phyloP scores from a whole-genome alignment of 106 monocot species.

The Dendrobium chrysotoxum region DNA sequence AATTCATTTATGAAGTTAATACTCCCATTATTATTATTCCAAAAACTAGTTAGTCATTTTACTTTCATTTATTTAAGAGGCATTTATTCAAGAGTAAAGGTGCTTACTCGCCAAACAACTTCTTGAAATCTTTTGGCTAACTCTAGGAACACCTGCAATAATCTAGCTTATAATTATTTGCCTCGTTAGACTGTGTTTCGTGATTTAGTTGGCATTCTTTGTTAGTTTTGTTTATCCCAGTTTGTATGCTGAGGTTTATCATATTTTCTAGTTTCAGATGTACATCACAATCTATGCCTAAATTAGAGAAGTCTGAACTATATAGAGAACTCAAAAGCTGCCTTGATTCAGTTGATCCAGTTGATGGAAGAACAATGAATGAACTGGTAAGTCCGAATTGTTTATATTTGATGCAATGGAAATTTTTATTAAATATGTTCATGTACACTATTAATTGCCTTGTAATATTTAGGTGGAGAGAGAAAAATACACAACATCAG shows the following conservation, averaged over 20 bases:
- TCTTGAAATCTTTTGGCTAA: neutral
- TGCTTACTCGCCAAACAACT: neutral
- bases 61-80: neutral
- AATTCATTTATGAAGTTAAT: neutral
- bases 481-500: slow-evolving; percentile 44
- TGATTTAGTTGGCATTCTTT: neutral
- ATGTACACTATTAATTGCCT: slow-evolving; percentile 9
- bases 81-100: neutral
- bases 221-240: neutral
- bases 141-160: neutral
- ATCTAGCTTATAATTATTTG: slow-evolving; percentile 1
- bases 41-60: neutral
- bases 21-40: neutral
- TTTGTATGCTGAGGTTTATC: neutral
- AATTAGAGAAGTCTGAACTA: slow-evolving; percentile 52
- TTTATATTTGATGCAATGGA: slow-evolving; percentile 4
- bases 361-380: slow-evolving; percentile 53
- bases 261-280: slow-evolving; percentile 30
- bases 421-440: neutral
- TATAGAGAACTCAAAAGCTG: slow-evolving; percentile 68
- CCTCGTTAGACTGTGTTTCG: neutral
- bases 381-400: slow-evolving; percentile 51
- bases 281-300: slow-evolving; percentile 26
- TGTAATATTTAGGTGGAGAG: slow-evolving; percentile 52
- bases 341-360: slow-evolving; percentile 51